Base-by-base conservation (phyloP, 2,329 filamentous ascomycete species). In the Scytalidium lignicola region DNA sequence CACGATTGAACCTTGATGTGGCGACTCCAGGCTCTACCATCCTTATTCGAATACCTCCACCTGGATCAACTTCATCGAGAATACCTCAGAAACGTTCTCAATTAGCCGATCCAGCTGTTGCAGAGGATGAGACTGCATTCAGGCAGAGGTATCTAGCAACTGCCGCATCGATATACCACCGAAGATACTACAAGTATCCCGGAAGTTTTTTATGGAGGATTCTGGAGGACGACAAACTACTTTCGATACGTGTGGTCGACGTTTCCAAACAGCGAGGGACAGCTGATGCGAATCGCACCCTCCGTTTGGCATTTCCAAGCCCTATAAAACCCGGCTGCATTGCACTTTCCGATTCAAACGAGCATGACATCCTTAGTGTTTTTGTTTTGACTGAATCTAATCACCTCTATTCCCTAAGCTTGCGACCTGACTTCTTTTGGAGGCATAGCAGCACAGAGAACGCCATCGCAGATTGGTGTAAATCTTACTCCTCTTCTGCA, bases 121-220 rank as follows among this genome's bases (percentile, higher is more conserved):
- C 73, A 56, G 82, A 88, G 62, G 88, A 91, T 57, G 86, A 92
- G 65, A 81, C 81, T 48, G 73, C 79, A 9, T 96, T 95, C 63
- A 81, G 84, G 56, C 74, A 79, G 52, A 83, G 80, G 55, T 81
- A 88, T 63, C 73, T 96, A 47, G 89, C 92, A 21, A 84, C 76
- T 2, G 81, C 90, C 26, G 86, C 89, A 22, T 90, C 89, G 2
- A 78, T 97, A 49, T 96, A 89, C 72, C 90, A 95, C 68, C 83
- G 93, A 48, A 80, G 80, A 66, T 80, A 86, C 66, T 82, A 86
- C 62, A 75, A 79, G 55, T 84, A 86, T 55, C 93, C 93, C 37
- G 84, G 88, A 63, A 89, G 82, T 67, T 95, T 97, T 64, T 77
- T 96, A 43, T 99, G 93, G 93, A 82, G 92, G 58, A 78, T 97